Percentiles rank a stretch among this genome's conserved stretches.
These are phyloP conservation scores for Thermothelomyces thermophilus DNA, from an alignment of 2,329 filamentous ascomycete species.

Conservation along the genomic window DNA sequence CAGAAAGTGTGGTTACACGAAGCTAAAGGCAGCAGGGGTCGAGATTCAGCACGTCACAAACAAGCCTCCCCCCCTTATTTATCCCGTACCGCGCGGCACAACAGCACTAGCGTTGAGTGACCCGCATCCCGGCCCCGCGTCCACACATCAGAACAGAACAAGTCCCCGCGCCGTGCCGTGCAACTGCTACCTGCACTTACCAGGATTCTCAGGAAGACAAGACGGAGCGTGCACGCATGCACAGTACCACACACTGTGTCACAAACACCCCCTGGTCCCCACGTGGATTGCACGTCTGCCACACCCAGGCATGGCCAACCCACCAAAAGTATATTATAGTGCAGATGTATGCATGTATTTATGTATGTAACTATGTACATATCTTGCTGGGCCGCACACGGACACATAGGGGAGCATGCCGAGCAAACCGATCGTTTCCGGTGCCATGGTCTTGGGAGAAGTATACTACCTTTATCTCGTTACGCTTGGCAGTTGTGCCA, in stretches of 20 bases:
- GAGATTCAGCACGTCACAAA: not conserved
- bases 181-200: too few species aligned
- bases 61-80: not conserved
- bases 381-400: slow-evolving; percentile 4
- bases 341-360: too few species aligned
- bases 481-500: too few species aligned
- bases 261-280: not conserved
- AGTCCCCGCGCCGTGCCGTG: not conserved
- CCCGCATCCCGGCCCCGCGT: not conserved
- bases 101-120: not conserved
- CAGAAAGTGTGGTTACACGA: slow-evolving; percentile 19
- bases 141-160: too few species aligned
- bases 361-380: too few species aligned
- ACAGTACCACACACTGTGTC: too few species aligned
- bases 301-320: not conserved
- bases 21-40: slow-evolving; percentile 9
- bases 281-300: not conserved
- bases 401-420: too few species aligned
- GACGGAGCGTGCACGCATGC: too few species aligned
- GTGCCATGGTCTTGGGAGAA: slow-evolving; percentile 6
- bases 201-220: too few species aligned
- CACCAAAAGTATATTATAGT: not conserved
- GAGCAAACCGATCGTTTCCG: not conserved
- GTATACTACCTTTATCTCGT: too few species aligned
- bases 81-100: not conserved